phyloP scores from a whole-genome alignment of 2,329 filamentous ascomycete species.

The Periconia digitata region DNA sequence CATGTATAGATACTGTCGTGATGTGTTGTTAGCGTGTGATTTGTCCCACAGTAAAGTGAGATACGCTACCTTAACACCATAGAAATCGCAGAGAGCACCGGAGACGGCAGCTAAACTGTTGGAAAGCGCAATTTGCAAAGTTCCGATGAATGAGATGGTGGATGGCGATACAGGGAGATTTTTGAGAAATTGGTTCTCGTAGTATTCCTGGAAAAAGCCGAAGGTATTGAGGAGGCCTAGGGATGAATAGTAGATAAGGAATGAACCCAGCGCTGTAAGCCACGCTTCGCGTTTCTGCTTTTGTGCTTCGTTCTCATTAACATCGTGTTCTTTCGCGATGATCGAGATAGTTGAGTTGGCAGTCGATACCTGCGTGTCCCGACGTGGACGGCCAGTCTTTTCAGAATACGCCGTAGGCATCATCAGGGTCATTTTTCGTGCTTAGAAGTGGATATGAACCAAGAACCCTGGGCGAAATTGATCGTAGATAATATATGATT shows the following conservation, averaged over 20 bases:
- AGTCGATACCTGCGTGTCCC: too few relatives aligned
- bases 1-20: slow-evolving; percentile 26
- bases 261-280: slow-evolving; percentile 41
- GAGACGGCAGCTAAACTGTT: slow-evolving; percentile 59
- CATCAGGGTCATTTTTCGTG: too few relatives aligned
- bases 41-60: slow-evolving; percentile 3
- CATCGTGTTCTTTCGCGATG: too few relatives aligned
- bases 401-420: too few relatives aligned
- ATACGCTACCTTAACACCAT: slow-evolving; percentile 54
- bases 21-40: slow-evolving; percentile 31
- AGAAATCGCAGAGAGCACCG: slow-evolving; percentile 64
- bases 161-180: slow-evolving; percentile 24
- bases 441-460: too few relatives aligned
- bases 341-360: too few relatives aligned
- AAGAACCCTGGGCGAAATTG: too few relatives aligned
- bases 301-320: too few relatives aligned
- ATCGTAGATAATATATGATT: too few relatives aligned
- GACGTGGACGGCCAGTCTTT: too few relatives aligned
- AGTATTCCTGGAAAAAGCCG: slow-evolving; percentile 51
- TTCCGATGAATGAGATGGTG: slow-evolving; percentile 48
- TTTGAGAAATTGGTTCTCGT: slow-evolving; percentile 39
- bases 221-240: slow-evolving; percentile 47
- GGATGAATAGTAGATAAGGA: slow-evolving; percentile 42
- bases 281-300: slow-evolving; percentile 17
- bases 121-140: slow-evolving; percentile 49